phyloP scores from a whole-genome alignment of 106 monocot genomes.

The Cymbidium sinense region DNA sequence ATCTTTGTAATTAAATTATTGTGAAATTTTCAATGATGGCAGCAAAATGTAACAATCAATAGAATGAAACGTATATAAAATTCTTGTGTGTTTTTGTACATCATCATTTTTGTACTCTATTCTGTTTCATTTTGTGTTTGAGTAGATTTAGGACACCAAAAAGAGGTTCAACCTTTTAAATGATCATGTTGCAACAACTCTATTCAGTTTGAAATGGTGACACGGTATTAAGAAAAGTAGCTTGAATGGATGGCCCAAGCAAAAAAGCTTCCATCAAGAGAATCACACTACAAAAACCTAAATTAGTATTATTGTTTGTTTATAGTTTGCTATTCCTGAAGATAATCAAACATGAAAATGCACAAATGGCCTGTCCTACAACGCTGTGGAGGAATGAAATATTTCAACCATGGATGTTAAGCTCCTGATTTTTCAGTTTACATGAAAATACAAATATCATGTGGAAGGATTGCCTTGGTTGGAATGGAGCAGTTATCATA shows the following conservation, averaged over 20 bases:
- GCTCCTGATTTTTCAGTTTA: not conserved
- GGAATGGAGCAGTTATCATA: constrained; percentile 13
- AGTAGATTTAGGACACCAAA: no score
- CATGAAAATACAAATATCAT: not conserved
- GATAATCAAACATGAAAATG: not conserved
- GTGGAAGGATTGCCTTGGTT: not conserved
- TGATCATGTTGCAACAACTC: not conserved
- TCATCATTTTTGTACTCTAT: no score
- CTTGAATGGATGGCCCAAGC: not conserved
- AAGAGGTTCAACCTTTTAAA: no score
- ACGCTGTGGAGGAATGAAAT: not conserved
- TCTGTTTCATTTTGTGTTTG: no score
- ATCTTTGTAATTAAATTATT: no score
- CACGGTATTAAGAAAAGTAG: no score
- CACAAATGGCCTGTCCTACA: not conserved
- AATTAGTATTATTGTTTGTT: not conserved
- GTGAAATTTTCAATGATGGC: no score
- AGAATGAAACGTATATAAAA: no score
- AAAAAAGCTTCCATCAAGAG: not conserved
- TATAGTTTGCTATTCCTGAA: not conserved
- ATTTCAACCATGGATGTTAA: not conserved
- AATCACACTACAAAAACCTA: not conserved
- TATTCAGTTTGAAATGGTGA: not conserved
- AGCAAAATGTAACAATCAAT: no score
- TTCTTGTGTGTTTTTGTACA: no score